These are phyloP conservation scores for Amyloporia xantha DNA, from an alignment of 768 basidiomycete species.

Conservation along the genomic window DNA sequence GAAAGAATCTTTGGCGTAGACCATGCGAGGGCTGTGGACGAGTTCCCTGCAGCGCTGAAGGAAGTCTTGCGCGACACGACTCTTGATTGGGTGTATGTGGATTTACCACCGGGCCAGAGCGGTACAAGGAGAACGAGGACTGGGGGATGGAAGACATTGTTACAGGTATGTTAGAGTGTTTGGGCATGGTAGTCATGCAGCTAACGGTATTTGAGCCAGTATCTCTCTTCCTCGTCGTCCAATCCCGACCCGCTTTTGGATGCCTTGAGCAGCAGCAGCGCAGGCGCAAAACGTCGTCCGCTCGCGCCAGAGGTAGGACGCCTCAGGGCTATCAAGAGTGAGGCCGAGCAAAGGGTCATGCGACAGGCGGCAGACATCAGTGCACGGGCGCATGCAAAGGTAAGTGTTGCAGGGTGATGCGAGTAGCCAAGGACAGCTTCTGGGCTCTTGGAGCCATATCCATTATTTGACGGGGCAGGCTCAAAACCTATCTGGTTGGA, in stretches of 20 bases:
- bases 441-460: too few relatives aligned
- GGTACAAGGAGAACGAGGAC: conserved; percentile 22
- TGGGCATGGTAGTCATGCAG: background rate
- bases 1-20: conserved; percentile 72
- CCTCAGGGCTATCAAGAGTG: conserved; percentile 74
- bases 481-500: too few relatives aligned
- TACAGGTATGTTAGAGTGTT: conserved; percentile 32
- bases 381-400: conserved; percentile 77
- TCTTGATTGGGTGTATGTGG: conserved; percentile 32
- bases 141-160: conserved; percentile 26
- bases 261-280: conserved; percentile 32
- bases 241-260: conserved; percentile 55
- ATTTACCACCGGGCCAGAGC: conserved; percentile 18
- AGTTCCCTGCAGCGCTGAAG: conserved; percentile 53
- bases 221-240: conserved; percentile 24
- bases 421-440: too few relatives aligned
- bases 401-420: too few relatives aligned
- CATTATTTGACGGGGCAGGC: too few relatives aligned
- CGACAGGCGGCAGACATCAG: conserved; percentile 83
- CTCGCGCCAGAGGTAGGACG: conserved; percentile 66
- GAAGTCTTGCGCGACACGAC: conserved; percentile 33
- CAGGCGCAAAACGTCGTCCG: conserved; percentile 34
- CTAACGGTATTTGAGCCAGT: conserved; percentile 8
- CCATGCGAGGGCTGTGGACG: conserved; percentile 51
- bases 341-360: conserved; percentile 74